Evolutionary conservation across 2,329 filamentous ascomycete genomes (phyloP), one percentile per base, ranked within the genome.

Genomic region (Cytospora piceicola): DNA sequence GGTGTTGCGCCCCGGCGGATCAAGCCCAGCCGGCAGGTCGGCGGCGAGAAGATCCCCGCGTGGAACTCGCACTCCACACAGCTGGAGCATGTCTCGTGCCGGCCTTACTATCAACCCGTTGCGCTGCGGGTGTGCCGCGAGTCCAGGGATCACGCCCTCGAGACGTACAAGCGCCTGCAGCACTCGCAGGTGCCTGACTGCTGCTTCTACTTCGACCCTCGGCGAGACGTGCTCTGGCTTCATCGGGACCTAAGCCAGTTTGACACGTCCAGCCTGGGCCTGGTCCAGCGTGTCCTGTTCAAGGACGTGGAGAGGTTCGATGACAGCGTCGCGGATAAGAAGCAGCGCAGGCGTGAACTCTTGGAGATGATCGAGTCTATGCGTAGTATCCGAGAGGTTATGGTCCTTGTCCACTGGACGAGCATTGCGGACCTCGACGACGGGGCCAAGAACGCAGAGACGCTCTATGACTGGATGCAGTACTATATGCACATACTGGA

Each of bases 161-260:
- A 53, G 60, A 59, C 57, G 36, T 68, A 66, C 58, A n/a, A n/a
- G 54, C 58, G 64, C 30, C 60, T 68, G 61, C 67, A 67, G 58
- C 67, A 67, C 64, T 27, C 49, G 11, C n/a, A 30, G 9, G 61
- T 62, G 52, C 30, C 59, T 4, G 57, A 51, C 49, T 67, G 67
- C 58, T 34, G 46, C 52, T 68, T 68, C 49, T 68, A 67, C 67
- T 58, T 68, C 8, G 58, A 68, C 64, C 67, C 67, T 1, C n/a
- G 14, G 2, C 61, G 49, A 22, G 67, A 68, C 54, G 61, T 68
- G 46, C 53, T 68, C 36, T 68, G 67, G 67, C 67, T 68, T 59
- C 66, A 68, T 39, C 66, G 63, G 27, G 66, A 68, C 60, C 63
- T 68, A 42, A 66, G 63, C 59, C 66, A 68, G 59, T 68, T 68